Percentiles rank a stretch among this genome's conserved stretches.
Evolutionary conservation across 73 alveolate genomes (phyloP).

Genomic region (Uronychia binucleata): DNA sequence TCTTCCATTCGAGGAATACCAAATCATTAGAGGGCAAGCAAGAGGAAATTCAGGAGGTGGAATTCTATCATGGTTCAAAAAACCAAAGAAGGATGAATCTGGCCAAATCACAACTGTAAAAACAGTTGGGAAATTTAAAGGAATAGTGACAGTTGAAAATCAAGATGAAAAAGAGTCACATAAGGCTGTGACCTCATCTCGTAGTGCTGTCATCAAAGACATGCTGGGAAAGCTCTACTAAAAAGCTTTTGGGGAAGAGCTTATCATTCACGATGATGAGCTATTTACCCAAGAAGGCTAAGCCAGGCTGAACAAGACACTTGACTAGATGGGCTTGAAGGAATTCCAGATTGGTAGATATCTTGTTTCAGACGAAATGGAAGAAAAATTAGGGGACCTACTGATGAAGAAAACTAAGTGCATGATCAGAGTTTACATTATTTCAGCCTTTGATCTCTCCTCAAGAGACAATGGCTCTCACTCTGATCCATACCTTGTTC

Average conservation of each 20-base stretch:
- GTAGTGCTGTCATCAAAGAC: conserved; percentile 23
- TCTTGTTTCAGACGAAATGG: conserved; percentile 25
- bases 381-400: conserved; percentile 53
- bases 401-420: conserved; percentile 66
- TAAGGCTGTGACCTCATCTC: conserved; percentile 14
- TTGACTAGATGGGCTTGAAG: conserved; percentile 30
- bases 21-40: conserved; percentile 63
- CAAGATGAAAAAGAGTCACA: conserved; percentile 18
- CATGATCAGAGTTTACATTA: conserved; percentile 84
- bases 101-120: conserved; percentile 46
- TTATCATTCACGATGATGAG: conserved; percentile 33
- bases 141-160: conserved; percentile 51
- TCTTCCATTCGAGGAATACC: conserved; percentile 51
- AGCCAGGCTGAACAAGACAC: conserved; percentile 8
- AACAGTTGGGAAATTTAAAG: conserved; percentile 61
- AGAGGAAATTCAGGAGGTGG: conserved; percentile 54
- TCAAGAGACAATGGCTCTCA: conserved; percentile 89
- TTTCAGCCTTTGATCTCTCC: conserved; percentile 84
- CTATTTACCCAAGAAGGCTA: conserved; percentile 50
- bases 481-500: conserved; percentile 95
- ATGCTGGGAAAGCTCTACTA: conserved; percentile 10
- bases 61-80: conserved; percentile 19
- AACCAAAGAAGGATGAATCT: conserved; percentile 39
- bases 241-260: conserved; percentile 11
- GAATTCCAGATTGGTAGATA: conserved; percentile 33